These are phyloP conservation scores for Acanthamoeba sp. DNA, from an alignment of 208 protist species.

Conservation along the genomic window DNA sequence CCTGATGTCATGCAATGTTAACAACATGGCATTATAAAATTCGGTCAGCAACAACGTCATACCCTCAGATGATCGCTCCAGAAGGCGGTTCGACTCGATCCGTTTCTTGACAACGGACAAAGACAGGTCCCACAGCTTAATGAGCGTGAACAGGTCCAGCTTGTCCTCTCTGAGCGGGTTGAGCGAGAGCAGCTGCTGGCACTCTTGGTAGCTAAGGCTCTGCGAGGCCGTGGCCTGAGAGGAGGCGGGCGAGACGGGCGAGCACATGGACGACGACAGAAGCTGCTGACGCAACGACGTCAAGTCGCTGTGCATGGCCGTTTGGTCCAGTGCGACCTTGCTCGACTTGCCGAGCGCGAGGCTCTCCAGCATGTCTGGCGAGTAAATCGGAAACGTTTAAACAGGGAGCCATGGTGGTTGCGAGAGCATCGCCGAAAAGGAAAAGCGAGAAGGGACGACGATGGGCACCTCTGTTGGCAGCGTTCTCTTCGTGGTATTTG, in stretches of 20 bases:
- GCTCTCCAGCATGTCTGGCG: conserved; percentile 18
- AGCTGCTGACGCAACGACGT: conserved; percentile 24
- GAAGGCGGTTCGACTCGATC: not conserved
- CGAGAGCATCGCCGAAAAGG: not conserved
- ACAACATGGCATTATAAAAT: too few species aligned
- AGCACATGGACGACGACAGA: conserved; percentile 33
- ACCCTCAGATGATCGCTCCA: not conserved
- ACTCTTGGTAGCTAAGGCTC: conserved; percentile 12
- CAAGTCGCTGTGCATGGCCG: not conserved
- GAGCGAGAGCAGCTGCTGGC: conserved; percentile 27
- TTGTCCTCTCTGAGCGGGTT: conserved; percentile 26
- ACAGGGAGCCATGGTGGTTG: not conserved
- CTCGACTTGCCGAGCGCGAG: not conserved
- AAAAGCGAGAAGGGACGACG: not conserved
- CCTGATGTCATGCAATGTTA: not conserved
- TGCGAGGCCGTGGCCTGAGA: not conserved
- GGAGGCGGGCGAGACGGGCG: not conserved
- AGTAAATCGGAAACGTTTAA: too few species aligned
- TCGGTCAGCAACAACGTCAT: too few species aligned
- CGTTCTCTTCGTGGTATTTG: not conserved
- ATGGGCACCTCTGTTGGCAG: not conserved
- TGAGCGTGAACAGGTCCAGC: conserved; percentile 6
- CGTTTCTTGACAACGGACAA: not conserved
- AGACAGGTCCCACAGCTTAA: conserved; percentile 48
- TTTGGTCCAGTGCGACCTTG: not conserved